Evolutionary conservation across 257 asterid genomes (phyloP).

Genomic region (Rauvolfia tetraphylla): DNA sequence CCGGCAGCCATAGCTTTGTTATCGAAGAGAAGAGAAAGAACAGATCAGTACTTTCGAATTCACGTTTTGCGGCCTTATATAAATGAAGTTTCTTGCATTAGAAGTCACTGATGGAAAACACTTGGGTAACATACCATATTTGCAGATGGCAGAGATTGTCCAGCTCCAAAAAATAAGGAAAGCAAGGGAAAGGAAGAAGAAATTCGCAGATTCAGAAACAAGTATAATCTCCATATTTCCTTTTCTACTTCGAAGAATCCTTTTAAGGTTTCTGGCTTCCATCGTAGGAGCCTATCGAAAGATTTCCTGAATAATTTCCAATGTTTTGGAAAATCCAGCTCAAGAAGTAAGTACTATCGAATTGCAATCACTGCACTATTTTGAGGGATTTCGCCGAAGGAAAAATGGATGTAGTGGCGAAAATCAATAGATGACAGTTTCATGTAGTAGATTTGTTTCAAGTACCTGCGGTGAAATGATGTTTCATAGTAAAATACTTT

Average conservation of each 20-base stretch:
- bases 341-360: background rate
- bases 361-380: too few relatives aligned
- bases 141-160: background rate
- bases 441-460: too few relatives aligned
- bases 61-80: background rate
- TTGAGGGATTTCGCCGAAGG: too few relatives aligned
- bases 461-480: too few relatives aligned
- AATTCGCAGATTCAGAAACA: background rate
- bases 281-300: background rate
- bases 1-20: background rate
- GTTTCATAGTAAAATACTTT: too few relatives aligned
- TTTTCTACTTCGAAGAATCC: background rate
- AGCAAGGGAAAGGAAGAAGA: background rate
- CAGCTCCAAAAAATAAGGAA: background rate
- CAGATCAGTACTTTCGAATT: background rate
- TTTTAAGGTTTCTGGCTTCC: background rate
- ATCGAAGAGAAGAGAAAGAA: background rate
- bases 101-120: background rate
- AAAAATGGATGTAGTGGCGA: too few relatives aligned
- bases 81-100: background rate
- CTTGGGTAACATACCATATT: background rate
- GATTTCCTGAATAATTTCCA: background rate
- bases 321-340: background rate
- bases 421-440: too few relatives aligned
- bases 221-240: background rate